phyloP scores from a whole-genome alignment of 352 stramenopile genomes.

The Phytophthora pisi region DNA sequence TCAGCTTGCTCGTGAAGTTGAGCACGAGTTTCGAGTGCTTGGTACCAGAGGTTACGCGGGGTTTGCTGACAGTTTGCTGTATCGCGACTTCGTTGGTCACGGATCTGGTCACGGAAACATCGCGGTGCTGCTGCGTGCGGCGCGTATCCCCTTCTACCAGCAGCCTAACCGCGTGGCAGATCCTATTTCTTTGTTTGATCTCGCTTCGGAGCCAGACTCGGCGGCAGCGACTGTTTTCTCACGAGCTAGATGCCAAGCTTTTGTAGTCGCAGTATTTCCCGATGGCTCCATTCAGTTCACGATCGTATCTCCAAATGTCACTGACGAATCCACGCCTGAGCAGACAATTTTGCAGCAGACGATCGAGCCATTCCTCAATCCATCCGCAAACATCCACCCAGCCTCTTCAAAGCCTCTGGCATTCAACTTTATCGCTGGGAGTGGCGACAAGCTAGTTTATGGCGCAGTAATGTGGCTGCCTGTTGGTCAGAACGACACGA shows the following conservation, averaged over 20 bases:
- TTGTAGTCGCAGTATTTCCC: constrained; percentile 17
- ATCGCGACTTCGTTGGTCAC: constrained; percentile 50
- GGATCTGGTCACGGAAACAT: constrained; percentile 32
- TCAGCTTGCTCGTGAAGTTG: constrained; percentile 38
- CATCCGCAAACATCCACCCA: constrained; percentile 26
- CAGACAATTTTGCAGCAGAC: constrained; percentile 27
- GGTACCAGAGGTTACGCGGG: constrained; percentile 49
- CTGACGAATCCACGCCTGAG: not conserved
- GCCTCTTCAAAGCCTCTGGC: constrained; percentile 28
- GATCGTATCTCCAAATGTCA: constrained; percentile 12
- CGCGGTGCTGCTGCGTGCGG: constrained; percentile 47
- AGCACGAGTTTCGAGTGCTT: constrained; percentile 55
- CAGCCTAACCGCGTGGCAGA: constrained; percentile 33
- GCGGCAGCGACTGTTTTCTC: constrained; percentile 13
- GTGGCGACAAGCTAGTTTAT: constrained; percentile 40
- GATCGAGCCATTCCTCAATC: constrained; percentile 53
- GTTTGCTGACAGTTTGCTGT: constrained; percentile 55
- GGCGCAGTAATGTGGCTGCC: constrained; percentile 47
- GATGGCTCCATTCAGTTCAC: constrained; percentile 23
- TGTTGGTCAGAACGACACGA: constrained; percentile 3
- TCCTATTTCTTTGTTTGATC: constrained; percentile 11
- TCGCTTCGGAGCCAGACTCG: constrained; percentile 1
- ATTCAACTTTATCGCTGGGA: constrained; percentile 66
- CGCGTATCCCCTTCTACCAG: constrained; percentile 65
- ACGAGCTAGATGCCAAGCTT: constrained; percentile 32